phyloP scores from a whole-genome alignment of 2,329 filamentous ascomycete species.

The Trichoderma sp. region DNA sequence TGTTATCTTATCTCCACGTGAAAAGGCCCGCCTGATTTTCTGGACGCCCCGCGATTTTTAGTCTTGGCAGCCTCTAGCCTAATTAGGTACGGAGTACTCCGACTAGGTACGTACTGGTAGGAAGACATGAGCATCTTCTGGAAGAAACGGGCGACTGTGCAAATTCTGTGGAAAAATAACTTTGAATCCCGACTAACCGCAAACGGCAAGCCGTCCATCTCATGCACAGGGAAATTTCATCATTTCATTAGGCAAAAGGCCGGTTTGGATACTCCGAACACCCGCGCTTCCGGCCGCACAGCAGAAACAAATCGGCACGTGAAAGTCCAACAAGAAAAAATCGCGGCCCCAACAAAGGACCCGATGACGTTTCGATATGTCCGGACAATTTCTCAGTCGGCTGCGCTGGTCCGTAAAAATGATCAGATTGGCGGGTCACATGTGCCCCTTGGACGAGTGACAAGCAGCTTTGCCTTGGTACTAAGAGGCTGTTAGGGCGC shows the following conservation, averaged over 20 bases:
- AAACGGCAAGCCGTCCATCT: not conserved
- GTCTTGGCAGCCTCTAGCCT: too few species aligned
- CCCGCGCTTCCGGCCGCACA: not conserved
- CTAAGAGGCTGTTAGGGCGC: conserved; percentile 10
- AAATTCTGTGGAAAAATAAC: not conserved
- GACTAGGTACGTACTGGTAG: too few species aligned
- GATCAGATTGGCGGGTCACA: conserved; percentile 19
- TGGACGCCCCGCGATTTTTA: not conserved
- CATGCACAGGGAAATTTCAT: not conserved
- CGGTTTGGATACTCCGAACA: not conserved
- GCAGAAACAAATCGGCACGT: conserved; percentile 9
- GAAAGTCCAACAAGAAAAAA: conserved; percentile 12
- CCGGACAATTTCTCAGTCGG: not conserved
- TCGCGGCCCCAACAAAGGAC: conserved; percentile 12
- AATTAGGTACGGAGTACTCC: too few species aligned
- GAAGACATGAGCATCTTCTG: not conserved
- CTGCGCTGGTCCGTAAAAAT: not conserved
- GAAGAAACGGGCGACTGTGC: not conserved
- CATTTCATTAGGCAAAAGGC: not conserved
- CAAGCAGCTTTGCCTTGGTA: not conserved
- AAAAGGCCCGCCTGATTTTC: not conserved
- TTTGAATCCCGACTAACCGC: not conserved
- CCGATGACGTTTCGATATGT: conserved; percentile 5
- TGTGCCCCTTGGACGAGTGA: conserved; percentile 14
- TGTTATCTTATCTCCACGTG: conserved; percentile 36